These are phyloP conservation scores for Aechmea fasciata DNA, from an alignment of 176 grass and related monocot genomes.

Conservation along the genomic window DNA sequence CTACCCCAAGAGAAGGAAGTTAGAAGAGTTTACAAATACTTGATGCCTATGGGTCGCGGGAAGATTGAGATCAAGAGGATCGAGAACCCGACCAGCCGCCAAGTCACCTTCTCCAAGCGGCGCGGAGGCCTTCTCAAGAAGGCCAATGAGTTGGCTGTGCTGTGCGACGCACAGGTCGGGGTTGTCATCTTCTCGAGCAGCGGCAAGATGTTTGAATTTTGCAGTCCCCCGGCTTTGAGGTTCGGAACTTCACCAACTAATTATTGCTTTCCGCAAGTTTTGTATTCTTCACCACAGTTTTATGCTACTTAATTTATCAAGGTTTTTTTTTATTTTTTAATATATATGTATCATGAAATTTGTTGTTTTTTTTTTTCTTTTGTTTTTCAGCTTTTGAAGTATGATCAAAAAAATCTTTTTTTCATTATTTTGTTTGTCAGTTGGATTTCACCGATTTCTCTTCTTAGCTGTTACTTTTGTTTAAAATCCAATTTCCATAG, in stretches of 20 bases:
- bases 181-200: slow-evolving; percentile 59
- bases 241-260: slow-evolving; percentile 5
- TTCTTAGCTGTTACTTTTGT: neutral
- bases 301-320: neutral
- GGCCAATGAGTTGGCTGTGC: slow-evolving; percentile 58
- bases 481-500: neutral
- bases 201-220: slow-evolving; percentile 75
- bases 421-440: neutral
- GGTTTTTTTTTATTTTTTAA: neutral
- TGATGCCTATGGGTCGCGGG: slow-evolving; percentile 49
- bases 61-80: slow-evolving; percentile 84
- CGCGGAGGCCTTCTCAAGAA: slow-evolving; percentile 68
- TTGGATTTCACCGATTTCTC: neutral
- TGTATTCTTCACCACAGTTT: neutral
- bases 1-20: neutral
- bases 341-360: slow-evolving; percentile 1
- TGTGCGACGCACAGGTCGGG: slow-evolving; percentile 68
- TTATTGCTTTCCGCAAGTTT: neutral
- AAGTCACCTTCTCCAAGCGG: slow-evolving; percentile 88
- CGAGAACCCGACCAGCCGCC: slow-evolving; percentile 56
- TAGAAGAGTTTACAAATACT: slow-evolving; percentile 11
- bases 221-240: slow-evolving; percentile 49
- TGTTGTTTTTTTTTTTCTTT: neutral
- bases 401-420: neutral
- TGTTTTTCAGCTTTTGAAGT: neutral